Evolutionary conservation across 257 asterid genomes (phyloP), one percentile per base, ranked within the genome.

Genomic region (Gentiana straminea): DNA sequence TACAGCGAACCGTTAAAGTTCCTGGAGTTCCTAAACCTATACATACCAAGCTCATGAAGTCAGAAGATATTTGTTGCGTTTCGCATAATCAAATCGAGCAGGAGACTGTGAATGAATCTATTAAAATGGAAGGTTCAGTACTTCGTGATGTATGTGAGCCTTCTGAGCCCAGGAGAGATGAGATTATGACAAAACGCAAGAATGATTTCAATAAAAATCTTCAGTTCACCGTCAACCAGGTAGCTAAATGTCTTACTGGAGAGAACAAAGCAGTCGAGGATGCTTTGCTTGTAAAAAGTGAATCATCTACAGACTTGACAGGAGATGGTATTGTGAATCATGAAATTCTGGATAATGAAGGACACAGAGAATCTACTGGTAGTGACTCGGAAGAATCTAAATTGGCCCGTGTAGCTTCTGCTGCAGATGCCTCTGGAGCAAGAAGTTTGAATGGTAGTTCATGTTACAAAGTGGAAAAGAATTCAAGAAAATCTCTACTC

Each of bases 191-290:
- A 53, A 66, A 52, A 62, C 35, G 32, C 53, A 47, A 35, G 33
- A 49, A 34, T 54, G 38, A 52, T 64, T 66, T 37, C 58, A 67
- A 66, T 48, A 68, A 55, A 60, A 75, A 63, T 67, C 49, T 52
- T 62, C 67, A 41, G 53, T 61, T 68, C 65, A 65, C 48, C 58
- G 59, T 36, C 62, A 65, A 70, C 69, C 60, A 34, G 3, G 48
- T 58, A 50, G 64, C 55, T 49, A 59, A 32, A 49, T 0, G 1
- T 51, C 7, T 4, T 33, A 13, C 8, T 53, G 60, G 52, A 32
- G 71, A 60, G 63, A 79, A 73, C 63, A 63, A 61, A 60, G 80
- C 68, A 61, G 75, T 74, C 61, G 75, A 71, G 55, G 52, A 35
- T 58, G 73, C 69, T 67, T 63, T 70, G 67, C 68, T 65, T 48